phyloP scores from a whole-genome alignment of 345 rosid species.

The Rhodamnia argentea region DNA sequence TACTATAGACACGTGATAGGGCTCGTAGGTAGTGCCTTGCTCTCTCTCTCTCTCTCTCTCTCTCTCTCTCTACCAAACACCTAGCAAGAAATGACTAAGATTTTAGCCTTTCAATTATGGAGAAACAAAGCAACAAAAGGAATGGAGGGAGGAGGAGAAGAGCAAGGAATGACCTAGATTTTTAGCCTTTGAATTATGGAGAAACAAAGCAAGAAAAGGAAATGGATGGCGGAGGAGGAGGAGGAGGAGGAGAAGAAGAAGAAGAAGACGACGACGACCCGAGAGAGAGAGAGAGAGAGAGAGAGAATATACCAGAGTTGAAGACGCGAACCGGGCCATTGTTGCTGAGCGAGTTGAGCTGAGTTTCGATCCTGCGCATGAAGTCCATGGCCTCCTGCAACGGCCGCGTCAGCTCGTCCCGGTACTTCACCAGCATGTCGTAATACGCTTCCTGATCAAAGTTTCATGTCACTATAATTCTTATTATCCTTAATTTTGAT shows the following conservation, averaged over 20 bases:
- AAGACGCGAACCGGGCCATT: constrained; percentile 66
- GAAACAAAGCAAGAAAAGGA: neutral
- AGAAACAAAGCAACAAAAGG: neutral
- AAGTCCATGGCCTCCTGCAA: constrained; percentile 97
- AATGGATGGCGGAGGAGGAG: neutral
- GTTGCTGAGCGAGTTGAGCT: constrained; percentile 67
- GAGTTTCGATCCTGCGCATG: constrained; percentile 93
- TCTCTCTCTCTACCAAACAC: neutral
- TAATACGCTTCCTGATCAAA: constrained; percentile 76
- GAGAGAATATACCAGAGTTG: constrained; percentile 46
- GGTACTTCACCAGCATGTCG: constrained; percentile 90
- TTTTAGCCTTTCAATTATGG: neutral
- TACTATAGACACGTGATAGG: neutral
- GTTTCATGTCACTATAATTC: neutral
- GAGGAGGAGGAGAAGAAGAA: neutral
- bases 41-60: neutral
- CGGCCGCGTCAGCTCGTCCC: constrained; percentile 86
- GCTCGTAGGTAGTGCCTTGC: neutral
- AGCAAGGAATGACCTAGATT: neutral
- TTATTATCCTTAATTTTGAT: neutral
- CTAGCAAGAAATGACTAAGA: neutral
- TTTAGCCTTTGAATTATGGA: neutral
- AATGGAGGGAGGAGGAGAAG: neutral
- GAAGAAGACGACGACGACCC: neutral
- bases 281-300: neutral